Evolutionary conservation across 192 early-diverging fungal species (phyloP).

Genomic region (Entomortierella beljakovae): DNA sequence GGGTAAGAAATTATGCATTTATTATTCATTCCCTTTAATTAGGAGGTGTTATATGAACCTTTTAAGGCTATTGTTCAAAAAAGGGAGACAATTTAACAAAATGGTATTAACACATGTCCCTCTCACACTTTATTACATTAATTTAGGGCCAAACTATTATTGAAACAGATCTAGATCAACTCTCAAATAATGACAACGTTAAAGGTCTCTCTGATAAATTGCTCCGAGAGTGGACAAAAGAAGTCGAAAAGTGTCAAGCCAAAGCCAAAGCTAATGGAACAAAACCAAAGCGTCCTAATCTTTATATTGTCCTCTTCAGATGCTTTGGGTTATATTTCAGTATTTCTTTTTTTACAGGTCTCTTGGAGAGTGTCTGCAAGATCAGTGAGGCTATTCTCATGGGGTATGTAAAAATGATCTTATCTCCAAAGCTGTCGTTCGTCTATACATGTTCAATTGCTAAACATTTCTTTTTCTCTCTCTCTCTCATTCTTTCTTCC

Average conservation of each 20-base stretch:
- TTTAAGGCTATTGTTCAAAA: no score
- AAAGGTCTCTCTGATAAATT: slow-evolving; percentile 40
- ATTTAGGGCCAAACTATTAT: slow-evolving; percentile 36
- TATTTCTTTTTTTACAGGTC: slow-evolving; percentile 35
- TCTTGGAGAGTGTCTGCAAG: slow-evolving; percentile 49
- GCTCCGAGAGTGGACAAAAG: slow-evolving; percentile 37
- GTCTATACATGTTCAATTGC: not conserved
- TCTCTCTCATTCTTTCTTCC: not conserved
- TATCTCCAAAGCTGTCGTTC: not conserved
- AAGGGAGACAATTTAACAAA: not conserved
- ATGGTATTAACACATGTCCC: not conserved
- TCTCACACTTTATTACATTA: not conserved
- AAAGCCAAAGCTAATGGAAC: slow-evolving; percentile 18
- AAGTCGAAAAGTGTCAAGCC: slow-evolving; percentile 26
- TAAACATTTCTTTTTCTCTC: not conserved
- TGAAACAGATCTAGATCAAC: slow-evolving; percentile 44
- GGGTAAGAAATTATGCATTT: slow-evolving; percentile 25
- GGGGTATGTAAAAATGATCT: slow-evolving; percentile 33
- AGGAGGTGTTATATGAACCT: no score
- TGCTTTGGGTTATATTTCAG: slow-evolving; percentile 50
- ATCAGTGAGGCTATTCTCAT: slow-evolving; percentile 57
- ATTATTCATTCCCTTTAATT: not conserved
- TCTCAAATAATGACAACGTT: slow-evolving; percentile 45
- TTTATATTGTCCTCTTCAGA: slow-evolving; percentile 33
- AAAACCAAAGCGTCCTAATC: slow-evolving; percentile 33